Evolutionary conservation across 345 rosid genomes (phyloP), one percentile per base, ranked within the genome.

Genomic region (Gossypium raimondii): DNA sequence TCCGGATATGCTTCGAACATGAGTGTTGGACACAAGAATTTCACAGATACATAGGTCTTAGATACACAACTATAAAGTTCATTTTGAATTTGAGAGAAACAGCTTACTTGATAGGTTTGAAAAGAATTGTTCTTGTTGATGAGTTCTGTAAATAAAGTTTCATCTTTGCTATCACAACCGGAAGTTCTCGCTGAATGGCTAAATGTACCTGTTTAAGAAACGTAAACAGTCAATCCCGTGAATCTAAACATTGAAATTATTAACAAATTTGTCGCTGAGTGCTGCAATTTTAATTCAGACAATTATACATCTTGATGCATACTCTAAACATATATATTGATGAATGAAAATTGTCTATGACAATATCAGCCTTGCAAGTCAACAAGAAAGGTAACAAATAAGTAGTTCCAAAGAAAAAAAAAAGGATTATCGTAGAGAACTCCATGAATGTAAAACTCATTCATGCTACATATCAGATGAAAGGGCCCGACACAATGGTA

Each of bases 161-260:
- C 22, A 22, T 22, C 22, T 22, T 22, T 22, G 22, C 22, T 22
- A 89, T 82, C 78, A 91, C 93, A 14, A 51, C 63, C 25, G 96
- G 96, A 76, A 95, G 70, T 79, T 91, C 97, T 82, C 87, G 82
- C 79, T 85, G 89, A 59, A 89, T 87, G 24, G 97, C 98, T 57
- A 85, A 81, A 57, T 84, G 75, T 59, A 95, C 97, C 99, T 95
- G 82, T 79, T 85, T 69, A 20, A 67, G 74, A 52, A 75, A 64
- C 58, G 67, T 45, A 52, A 60, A 22, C 53, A 18, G 47, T 53
- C 53, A 74, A 56, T 77, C 70, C 73, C 56, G 52, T 27, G 17
- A 20, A 29, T 27, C 47, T 65, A 63, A 60, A 61, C 25, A 2
- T 75, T 27, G 44, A 62, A 61, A 14, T 61, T 73, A 61, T 41